Evolutionary conservation across 2,329 filamentous ascomycete genomes (phyloP), one percentile per base, ranked within the genome.

Genomic region (Neofusicoccum parvum): DNA sequence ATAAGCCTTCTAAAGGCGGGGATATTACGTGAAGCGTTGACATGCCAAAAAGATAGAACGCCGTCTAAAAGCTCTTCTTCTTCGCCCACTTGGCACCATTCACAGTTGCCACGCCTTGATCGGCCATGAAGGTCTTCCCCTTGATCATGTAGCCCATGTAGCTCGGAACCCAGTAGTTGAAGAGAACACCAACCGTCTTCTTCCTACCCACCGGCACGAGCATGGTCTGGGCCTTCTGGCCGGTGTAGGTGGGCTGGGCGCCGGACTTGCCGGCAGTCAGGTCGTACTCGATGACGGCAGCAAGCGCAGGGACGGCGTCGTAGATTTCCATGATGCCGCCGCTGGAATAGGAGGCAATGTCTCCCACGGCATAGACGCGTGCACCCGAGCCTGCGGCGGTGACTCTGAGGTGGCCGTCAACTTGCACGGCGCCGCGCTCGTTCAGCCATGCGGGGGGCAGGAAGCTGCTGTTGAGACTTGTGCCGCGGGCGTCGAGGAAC

Each of bases 321-420:
- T 74, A 73, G 14, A 75, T 71, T 50, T 76, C 75, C 15, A 70
- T 54, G 20, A 74, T 65, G 65, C 68, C 69, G 41, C 74, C 75
- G 12, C 65, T 68, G 32, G 65, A 69, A 50, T 73, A 74, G 7
- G 67, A 62, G 5, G 75, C 75, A 23, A 75, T 73, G 67, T 79
- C 75, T 20, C 75, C 77, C 20, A 78, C 62, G 45, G 72, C 72
- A 67, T 77, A 79, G 53, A 76, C 70, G 15, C 73, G 64, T 2
- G 23, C 23, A 4, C 45, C 71, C 14, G 41, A 2, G 3, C 39
- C 56, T 6, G 56, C 56, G 37, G 73, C 67, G 73, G 68, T 23
- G 63, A 69, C 46, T 15, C 56, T 46, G 14, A 36, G 56, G 1
- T 41, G 39, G 12, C 67, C 62, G 50, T 73, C 67, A 6, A 70